Evolutionary conservation across 257 asterid species (phyloP), one percentile per base, ranked within the genome.

Genomic region (Plantago major): DNA sequence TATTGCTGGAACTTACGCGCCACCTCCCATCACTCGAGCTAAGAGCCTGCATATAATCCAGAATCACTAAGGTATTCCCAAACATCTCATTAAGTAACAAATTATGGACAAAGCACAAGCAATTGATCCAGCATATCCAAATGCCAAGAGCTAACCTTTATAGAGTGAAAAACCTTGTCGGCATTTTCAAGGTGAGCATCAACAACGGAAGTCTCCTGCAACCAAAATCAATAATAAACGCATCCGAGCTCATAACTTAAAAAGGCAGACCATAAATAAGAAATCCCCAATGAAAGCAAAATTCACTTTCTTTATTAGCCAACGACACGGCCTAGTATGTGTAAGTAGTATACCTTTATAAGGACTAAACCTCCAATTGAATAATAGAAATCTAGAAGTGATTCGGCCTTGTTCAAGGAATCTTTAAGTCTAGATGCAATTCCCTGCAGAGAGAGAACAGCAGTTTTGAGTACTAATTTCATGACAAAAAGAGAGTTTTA

Each of bases 11-110:
- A 78, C 79, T 90, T 69, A 83, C 80, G 58, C 92, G 92, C 97
- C 97, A 93, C 76, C 90, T 89, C 72, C 97, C 97, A 82, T 93
- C 99, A 83, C 97, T 93, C 75, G 90, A 97, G 76, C 99, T 71
- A 58, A 93, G 96, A 75, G 95, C 89, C 99, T 93, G 78, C 53
- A 60, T 70, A 60, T 58, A 68, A 67, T 48, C 15, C 33, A 69
- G 30, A 17, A 56, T 64, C 71, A 67, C 43, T 64, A 33, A 64
- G 73, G 44, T 62, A 55, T 58, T 76, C 38, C 43, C 15, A 55
- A 64, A 44, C 16, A 50, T 19, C 26, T 63, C 26, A 55, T 57
- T 56, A 18, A 67, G 50, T 14, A 58, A 51, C 52, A 48, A 42
- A 43, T 13, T 4, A 38, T 57, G 10, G 52, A 60, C 46, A 60